Percentiles rank a stretch among this genome's conserved stretches.
These are phyloP conservation scores for Coemansia sp. DNA, from an alignment of 192 early-diverging fungal species.

Conservation along the genomic window DNA sequence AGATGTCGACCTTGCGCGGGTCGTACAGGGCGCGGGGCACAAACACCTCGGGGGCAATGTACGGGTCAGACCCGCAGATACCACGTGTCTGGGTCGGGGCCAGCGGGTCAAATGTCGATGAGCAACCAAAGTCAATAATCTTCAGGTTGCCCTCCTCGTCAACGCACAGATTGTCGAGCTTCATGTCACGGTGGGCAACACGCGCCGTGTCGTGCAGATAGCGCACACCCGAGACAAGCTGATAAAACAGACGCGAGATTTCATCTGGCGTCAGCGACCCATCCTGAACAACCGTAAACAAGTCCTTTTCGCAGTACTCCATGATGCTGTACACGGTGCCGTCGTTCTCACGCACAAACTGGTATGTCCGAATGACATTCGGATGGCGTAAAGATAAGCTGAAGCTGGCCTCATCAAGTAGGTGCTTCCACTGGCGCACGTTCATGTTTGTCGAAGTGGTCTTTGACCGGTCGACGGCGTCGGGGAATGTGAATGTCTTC, in stretches of 20 bases:
- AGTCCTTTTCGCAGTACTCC: constrained; percentile 90
- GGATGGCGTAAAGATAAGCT: constrained; percentile 65
- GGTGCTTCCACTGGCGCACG: constrained; percentile 50
- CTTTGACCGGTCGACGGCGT: constrained; percentile 31
- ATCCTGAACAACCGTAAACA: constrained; percentile 77
- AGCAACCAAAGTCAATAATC: constrained; percentile 90
- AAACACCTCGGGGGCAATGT: constrained; percentile 92
- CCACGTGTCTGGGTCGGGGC: constrained; percentile 70
- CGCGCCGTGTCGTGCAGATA: constrained; percentile 73
- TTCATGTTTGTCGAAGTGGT: constrained; percentile 36
- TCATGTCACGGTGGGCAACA: constrained; percentile 84
- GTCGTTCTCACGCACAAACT: constrained; percentile 67
- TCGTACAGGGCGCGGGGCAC: constrained; percentile 66
- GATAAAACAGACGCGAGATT: constrained; percentile 78
- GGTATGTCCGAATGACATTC: constrained; percentile 72
- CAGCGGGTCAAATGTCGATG: constrained; percentile 68
- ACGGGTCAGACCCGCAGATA: constrained; percentile 88
- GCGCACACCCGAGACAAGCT: constrained; percentile 69
- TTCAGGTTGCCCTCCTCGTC: constrained; percentile 71
- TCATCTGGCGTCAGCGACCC: constrained; percentile 69
- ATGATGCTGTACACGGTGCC: constrained; percentile 69
- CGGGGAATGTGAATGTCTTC: constrained; percentile 51
- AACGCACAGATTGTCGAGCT: constrained; percentile 81
- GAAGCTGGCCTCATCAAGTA: constrained; percentile 51
- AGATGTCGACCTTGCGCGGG: constrained; percentile 81